A percentile compares a stretch with the other conserved stretches of the same genome.
Evolutionary conservation across 495 filamentous ascomycete species (phyloP).

Genomic region (Talaromyces adpressus): DNA sequence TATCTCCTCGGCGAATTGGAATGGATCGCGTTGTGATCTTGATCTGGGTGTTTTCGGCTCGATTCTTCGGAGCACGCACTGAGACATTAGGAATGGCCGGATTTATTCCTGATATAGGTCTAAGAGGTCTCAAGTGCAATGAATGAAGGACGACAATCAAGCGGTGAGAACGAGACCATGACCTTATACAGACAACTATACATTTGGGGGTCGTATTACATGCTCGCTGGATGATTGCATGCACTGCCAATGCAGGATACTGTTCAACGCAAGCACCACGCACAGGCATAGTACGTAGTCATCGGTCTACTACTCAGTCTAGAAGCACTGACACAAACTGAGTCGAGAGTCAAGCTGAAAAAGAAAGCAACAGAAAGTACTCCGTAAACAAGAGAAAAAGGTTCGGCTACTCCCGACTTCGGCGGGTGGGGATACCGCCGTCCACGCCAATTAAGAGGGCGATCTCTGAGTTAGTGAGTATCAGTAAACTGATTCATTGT

Average conservation of each 20-base stretch:
- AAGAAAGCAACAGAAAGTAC: background rate
- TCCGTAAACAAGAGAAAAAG: background rate
- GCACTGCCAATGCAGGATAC: background rate
- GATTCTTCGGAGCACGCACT: background rate
- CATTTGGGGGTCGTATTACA: background rate
- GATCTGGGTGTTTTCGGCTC: background rate
- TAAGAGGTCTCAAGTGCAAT: background rate
- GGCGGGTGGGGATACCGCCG: slow-evolving; percentile 3
- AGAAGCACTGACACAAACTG: background rate
- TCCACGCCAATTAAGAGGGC: slow-evolving; percentile 1
- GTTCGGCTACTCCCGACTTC: background rate
- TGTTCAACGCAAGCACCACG: background rate
- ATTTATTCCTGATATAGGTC: background rate
- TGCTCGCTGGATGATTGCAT: background rate
- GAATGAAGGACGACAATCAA: background rate
- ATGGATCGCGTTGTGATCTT: background rate
- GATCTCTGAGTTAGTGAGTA: too few relatives aligned
- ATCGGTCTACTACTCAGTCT: background rate
- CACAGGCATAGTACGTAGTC: background rate
- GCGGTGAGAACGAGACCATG: background rate
- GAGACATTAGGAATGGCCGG: background rate
- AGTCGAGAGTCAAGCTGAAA: background rate
- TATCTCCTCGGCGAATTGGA: background rate
- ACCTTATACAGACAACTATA: background rate
- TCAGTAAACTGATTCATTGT: background rate